Base-by-base conservation (phyloP, 2,329 filamentous ascomycete species). In the Ascochyta clinopodiicola region DNA sequence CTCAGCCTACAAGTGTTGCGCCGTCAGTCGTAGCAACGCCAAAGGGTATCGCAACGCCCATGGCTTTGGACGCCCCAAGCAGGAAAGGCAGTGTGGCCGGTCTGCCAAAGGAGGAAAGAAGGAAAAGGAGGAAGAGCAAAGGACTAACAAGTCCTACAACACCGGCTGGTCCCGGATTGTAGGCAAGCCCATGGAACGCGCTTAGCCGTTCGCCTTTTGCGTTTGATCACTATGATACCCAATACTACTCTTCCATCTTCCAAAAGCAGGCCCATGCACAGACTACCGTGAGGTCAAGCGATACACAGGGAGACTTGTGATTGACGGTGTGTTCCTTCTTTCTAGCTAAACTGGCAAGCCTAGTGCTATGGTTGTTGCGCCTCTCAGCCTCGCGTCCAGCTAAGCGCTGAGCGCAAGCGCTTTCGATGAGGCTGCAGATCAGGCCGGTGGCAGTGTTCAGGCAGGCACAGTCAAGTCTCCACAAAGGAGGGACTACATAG, bases 41-140 rank as follows among this genome's bases (percentile, higher is more conserved):
- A 2, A 72, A 65, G 47, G 60, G 64, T 1, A 53, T 57, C 4
- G 57, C 63, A 0, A 67, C 67, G 15, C 62, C 63, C 8, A 64
- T 47, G 9, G 54, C 59, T 6, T 8, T 51, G 1, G 68, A 67
- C 29, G 57, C 51, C 0, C 64, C 62, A 19, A 65, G 62, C 19
- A 57, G 66, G 35, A 72, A 72, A 52, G 58, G 60, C 39, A 71
- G 68, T 25, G 56, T 68, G 42, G 67, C 60, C 8, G 64, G 61
- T 35, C 49, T 65, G n/a, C 65, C 68, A 1, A 65, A 55, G 21
- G 67, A 64, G 56, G 62, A 69, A 43, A 71, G 71, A 62, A 66
- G 71, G 51, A 70, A 73, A 60, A 64, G 74, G 57, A 70, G 72
- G 60, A 77, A 77, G 66, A 77, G 75, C 27, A 76, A 69, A 48